Base-by-base conservation (phyloP, 2,329 filamentous ascomycete species). In the Talaromyces amestolkiae region DNA sequence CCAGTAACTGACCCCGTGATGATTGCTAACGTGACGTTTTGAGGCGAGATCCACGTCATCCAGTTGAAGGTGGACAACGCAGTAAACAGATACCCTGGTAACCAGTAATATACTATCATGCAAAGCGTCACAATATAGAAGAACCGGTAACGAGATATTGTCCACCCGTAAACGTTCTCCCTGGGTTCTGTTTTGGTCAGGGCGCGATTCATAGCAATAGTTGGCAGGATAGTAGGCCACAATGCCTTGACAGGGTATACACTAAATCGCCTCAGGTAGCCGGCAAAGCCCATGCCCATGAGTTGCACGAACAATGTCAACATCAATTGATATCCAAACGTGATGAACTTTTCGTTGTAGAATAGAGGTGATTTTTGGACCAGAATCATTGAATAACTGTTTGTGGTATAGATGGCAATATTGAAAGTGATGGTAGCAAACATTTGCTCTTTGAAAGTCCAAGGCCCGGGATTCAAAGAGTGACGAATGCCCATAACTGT, bases 241-340 rank as follows among this genome's bases (percentile, higher is more conserved):
- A 61, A n/a, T 47, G 58, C 58, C 58, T 61, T 61, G 22, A 61
- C 58, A n/a, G 58, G 58, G 41, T 61, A 61, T 35, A 61, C 58
- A 61, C 58, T 61, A 22, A 61, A 61, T 6, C 58, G 58, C 39
- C 58, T 45, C 27, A 61, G 41, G 24, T 61, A 61, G 9, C 58
- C 58, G 35, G 58, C 58, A 22, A 61, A 61, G 7, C 58, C 58
- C 58, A 61, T 61, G 24, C 58, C 58, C 58, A 61, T 61, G 24
- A 61, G 58, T 37, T 61, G 58, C 39, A 61, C 58, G 9, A 61
- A 61, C 58, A 61, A 37, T 1, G 58, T 61, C 58, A 61, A 17
- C 58, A 61, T 61, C 58, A 61, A 47, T 35, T 61, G 58, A 49
- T 61, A 61, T 35, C 58, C 58, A 13, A 58, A 58, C 6, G 54